Percentiles rank a stretch among this genome's conserved stretches.
Evolutionary conservation across 2,329 filamentous ascomycete species (phyloP).

Genomic region (Calonectria pseudoturangicola): DNA sequence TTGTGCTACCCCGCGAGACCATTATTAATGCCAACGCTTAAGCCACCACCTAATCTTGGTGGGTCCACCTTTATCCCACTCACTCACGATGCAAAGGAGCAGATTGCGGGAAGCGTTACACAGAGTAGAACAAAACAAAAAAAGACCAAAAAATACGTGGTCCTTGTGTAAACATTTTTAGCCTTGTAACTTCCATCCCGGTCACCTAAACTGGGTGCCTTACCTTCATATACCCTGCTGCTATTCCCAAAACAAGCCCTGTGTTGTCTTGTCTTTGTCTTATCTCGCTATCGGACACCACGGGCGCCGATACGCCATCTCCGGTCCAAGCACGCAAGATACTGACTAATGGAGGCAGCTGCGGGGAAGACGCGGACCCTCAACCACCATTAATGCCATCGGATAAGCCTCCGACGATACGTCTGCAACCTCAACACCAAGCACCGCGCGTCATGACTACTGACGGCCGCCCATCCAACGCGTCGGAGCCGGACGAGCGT

Average conservation of each 20-base stretch:
- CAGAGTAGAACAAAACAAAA: too few species aligned
- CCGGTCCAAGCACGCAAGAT: constrained; percentile 40
- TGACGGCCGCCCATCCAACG: constrained; percentile 4
- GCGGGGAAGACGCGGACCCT: constrained; percentile 23
- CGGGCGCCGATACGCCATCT: constrained; percentile 32
- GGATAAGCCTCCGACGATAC: neutral
- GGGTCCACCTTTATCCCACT: too few species aligned
- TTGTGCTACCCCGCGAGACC: too few species aligned
- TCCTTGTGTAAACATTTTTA: too few species aligned
- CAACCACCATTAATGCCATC: neutral
- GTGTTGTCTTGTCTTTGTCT: neutral
- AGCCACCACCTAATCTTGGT: too few species aligned
- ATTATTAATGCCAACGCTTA: too few species aligned
- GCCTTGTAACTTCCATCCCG: too few species aligned
- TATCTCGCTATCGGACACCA: constrained; percentile 30
- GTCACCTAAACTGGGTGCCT: too few species aligned
- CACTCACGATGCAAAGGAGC: too few species aligned
- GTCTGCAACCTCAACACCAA: neutral
- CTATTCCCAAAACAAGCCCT: neutral
- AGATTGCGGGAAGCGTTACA: too few species aligned
- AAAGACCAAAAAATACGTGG: too few species aligned
- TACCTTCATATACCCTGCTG: too few species aligned
- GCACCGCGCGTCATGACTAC: constrained; percentile 15
- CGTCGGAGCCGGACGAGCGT: constrained; percentile 28
- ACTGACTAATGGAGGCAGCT: constrained; percentile 29